Base-by-base conservation (phyloP, 2,329 filamentous ascomycete genomes). In the Hymenoscyphus occultus region DNA sequence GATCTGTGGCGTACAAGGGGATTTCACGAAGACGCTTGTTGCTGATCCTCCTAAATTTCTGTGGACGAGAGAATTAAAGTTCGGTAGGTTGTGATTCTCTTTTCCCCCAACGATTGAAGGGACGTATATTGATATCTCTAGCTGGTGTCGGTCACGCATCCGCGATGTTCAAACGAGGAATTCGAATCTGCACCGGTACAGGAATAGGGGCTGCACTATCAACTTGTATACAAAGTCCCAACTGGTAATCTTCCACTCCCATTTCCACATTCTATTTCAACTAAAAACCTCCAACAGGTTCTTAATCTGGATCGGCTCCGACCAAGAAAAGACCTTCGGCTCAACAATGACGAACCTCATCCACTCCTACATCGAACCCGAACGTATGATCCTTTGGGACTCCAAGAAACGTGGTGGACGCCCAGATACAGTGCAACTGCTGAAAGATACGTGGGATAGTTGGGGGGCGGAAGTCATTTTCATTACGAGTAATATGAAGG, bases 401-500 rank as follows among this genome's bases (percentile, higher is more conserved):
- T 76, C 77, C 0, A 79, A 78, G 72, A 76, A 79, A 70, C 72
- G 75, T 39, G 78, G 78, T n/a, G 77, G 77, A 3, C 71, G 78
- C 6, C 78, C 77, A 3, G 76, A 79, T 70, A 73, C 73, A 5
- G 70, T 79, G 60, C 69, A 76, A 67, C 72, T 79, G 1, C 74
- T 79, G 63, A 77, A 74, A 70, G 77, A 78, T 28, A 77, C 76
- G 13, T 79, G 76, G 75, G 59, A 69, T 39, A 77, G 74, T 68
- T 79, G 78, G 65, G 74, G 76, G 13, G 78, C 78, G 5, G 78
- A 79, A 70, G 78, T 79, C 56, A 79, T 79, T 63, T 79, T 79
- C 71, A 79, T 79, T 68, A 79, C 78, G 1, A 78, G 75, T 48
- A 79, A 79, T 65, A 77, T 69, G 75, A 71, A 75, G 64, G 77